Evolutionary conservation across 1,284 basidiomycete species (phyloP).

Genomic region (Puccinia polysora): DNA sequence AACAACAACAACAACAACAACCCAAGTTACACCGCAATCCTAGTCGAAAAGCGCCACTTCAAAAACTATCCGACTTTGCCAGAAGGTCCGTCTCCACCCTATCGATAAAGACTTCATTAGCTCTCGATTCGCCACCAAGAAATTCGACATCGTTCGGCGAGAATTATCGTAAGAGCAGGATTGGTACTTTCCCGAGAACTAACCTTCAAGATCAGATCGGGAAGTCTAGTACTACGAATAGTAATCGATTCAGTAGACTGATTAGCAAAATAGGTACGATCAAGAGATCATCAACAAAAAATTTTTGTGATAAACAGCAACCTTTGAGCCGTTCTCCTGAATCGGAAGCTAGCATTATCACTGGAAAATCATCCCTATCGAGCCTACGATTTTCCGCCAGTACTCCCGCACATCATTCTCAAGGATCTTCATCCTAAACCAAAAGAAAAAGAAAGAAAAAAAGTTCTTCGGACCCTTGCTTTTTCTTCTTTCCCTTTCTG

Average conservation of each 20-base stretch:
- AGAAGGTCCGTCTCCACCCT: slow-evolving; percentile 13
- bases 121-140: slow-evolving; percentile 11
- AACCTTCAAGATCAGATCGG: not conserved
- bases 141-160: no score
- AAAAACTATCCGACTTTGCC: slow-evolving; percentile 25
- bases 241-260: not conserved
- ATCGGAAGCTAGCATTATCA: slow-evolving; percentile 4
- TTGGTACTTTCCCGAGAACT: not conserved
- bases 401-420: not conserved
- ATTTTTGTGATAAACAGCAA: not conserved
- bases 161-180: no score
- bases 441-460: no score
- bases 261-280: slow-evolving; percentile 1
- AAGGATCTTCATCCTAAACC: no score
- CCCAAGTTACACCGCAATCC: not conserved
- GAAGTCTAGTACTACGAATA: not conserved
- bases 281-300: not conserved
- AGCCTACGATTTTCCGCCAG: slow-evolving; percentile 6
- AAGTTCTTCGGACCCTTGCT: no score
- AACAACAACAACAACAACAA: no score
- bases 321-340: not conserved
- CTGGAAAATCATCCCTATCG: slow-evolving; percentile 5
- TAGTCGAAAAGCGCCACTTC: not conserved
- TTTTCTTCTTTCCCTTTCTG: no score
- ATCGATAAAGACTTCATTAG: not conserved